These are phyloP conservation scores for Penicillium sumatraense DNA, from an alignment of 2,329 filamentous ascomycete species.

Conservation along the genomic window DNA sequence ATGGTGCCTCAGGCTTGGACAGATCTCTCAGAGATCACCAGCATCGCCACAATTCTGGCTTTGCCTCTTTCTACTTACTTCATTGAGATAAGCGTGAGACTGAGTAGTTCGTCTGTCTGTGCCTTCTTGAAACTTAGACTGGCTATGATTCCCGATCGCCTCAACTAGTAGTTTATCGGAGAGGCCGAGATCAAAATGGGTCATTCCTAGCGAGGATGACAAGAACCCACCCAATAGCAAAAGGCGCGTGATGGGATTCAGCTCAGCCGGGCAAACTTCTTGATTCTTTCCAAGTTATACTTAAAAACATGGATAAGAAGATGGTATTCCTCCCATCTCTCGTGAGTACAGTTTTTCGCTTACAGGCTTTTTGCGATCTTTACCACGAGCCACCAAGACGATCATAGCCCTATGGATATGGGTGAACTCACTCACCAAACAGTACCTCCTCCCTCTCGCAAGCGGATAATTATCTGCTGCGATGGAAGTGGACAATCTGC, in stretches of 20 bases:
- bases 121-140: neutral
- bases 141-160: neutral
- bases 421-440: neutral
- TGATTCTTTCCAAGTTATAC: neutral
- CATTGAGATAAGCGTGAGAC: neutral
- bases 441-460: constrained; percentile 9
- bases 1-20: too few relatives aligned
- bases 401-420: neutral
- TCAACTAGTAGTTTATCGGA: neutral
- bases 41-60: neutral
- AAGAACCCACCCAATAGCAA: neutral
- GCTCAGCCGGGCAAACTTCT: neutral
- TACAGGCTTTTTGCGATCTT: neutral
- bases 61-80: neutral
- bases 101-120: neutral
- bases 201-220: neutral
- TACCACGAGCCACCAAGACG: neutral
- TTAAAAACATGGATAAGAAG: neutral
- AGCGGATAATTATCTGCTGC: constrained; percentile 32
- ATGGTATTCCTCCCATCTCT: too few relatives aligned
- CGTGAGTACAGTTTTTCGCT: too few relatives aligned
- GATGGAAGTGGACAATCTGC: constrained; percentile 33
- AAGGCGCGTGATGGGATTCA: neutral
- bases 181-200: neutral
- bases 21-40: too few relatives aligned